phyloP scores from a whole-genome alignment of 768 basidiomycete species.

The Amanita rubescens region DNA sequence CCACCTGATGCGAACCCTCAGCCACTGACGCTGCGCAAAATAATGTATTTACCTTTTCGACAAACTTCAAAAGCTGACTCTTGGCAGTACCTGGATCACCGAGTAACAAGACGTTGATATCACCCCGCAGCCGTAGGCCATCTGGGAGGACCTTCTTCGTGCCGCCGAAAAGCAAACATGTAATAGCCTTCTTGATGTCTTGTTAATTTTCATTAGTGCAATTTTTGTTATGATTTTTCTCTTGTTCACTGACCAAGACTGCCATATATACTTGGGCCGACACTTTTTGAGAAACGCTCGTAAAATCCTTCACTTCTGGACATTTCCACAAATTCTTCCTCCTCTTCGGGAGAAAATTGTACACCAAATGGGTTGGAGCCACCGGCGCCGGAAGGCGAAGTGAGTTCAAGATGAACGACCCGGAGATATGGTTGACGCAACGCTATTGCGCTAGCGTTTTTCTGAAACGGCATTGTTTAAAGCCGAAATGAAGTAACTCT shows the following conservation, averaged over 20 bases:
- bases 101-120: conserved; percentile 93
- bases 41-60: conserved; percentile 66
- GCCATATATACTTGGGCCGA: conserved; percentile 96
- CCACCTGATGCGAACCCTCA: conserved; percentile 48
- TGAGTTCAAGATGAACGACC: conserved; percentile 85
- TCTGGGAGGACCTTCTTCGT: conserved; percentile 97
- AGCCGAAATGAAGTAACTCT: background rate
- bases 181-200: conserved; percentile 99
- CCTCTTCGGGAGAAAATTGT: conserved; percentile 91
- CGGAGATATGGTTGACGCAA: conserved; percentile 93
- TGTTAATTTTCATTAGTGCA: background rate
- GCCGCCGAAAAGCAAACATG: conserved; percentile 94
- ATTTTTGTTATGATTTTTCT: no score
- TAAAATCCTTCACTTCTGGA: conserved; percentile 85
- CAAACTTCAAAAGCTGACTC: conserved; percentile 95
- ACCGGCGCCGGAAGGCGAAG: conserved; percentile 66
- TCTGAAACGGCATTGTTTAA: conserved; percentile 30
- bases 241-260: conserved; percentile 57
- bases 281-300: conserved; percentile 88
- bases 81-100: conserved; percentile 99
- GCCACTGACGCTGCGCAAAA: background rate
- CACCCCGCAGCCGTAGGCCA: conserved; percentile 93
- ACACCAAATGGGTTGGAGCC: conserved; percentile 80
- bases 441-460: conserved; percentile 78
- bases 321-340: conserved; percentile 93